A percentile compares a stretch with the other conserved stretches of the same genome.
These are phyloP conservation scores for Rhamnella rubrinervis DNA, from an alignment of 331 rosid species.

Conservation along the genomic window DNA sequence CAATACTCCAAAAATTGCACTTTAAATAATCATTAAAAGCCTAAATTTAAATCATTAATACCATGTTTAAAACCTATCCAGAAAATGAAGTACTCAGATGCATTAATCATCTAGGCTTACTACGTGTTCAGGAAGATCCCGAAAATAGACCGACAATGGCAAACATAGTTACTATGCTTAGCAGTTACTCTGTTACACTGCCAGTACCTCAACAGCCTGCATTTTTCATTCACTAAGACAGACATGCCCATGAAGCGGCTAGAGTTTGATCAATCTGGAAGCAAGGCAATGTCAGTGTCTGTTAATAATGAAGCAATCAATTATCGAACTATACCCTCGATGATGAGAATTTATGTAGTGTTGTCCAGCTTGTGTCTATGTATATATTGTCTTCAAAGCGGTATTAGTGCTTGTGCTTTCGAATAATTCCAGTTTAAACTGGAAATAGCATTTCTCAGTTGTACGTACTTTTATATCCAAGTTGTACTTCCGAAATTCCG, in stretches of 20 bases:
- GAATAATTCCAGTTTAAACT: too few relatives aligned
- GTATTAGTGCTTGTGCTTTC: too few relatives aligned
- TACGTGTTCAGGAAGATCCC: slow-evolving; percentile 51
- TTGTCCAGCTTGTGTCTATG: too few relatives aligned
- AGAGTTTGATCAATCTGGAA: slow-evolving; percentile 27
- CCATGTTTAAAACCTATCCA: slow-evolving; percentile 7
- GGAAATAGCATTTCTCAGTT: too few relatives aligned
- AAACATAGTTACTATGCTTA: slow-evolving; percentile 36
- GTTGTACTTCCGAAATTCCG: too few relatives aligned
- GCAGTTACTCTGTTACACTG: slow-evolving; percentile 38
- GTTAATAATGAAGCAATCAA: slow-evolving; percentile 39
- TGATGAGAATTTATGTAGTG: too few relatives aligned
- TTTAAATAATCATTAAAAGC: too few relatives aligned
- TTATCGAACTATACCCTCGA: not conserved
- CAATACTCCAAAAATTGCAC: too few relatives aligned
- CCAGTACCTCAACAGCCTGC: slow-evolving; percentile 41
- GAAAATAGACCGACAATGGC: slow-evolving; percentile 45
- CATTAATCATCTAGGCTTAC: slow-evolving; percentile 36
- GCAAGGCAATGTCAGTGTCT: slow-evolving; percentile 25
- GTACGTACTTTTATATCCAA: too few relatives aligned
- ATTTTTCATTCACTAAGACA: slow-evolving; percentile 22
- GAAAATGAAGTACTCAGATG: slow-evolving; percentile 33
- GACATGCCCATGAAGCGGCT: slow-evolving; percentile 2
- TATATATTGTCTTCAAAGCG: too few relatives aligned
- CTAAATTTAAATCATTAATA: too few relatives aligned